Base-by-base conservation (phyloP, 2,329 filamentous ascomycete genomes). In the Trichoderma breve region DNA sequence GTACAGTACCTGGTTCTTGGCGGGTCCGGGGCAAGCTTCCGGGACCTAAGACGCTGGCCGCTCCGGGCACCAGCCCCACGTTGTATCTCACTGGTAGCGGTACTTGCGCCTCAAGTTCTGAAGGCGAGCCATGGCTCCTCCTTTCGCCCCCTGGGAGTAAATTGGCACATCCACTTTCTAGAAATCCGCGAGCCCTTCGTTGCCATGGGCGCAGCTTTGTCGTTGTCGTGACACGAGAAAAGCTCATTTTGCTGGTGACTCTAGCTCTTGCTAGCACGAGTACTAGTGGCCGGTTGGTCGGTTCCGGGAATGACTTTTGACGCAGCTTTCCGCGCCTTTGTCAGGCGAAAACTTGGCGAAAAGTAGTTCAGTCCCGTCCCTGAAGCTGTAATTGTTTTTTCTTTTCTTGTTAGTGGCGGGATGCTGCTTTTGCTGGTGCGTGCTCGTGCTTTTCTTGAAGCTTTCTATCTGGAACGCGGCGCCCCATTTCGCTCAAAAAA, bases 11-110 rank as follows among this genome's bases (percentile, higher is more conserved):
- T 61, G 62, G 63, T 26, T 58, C 43, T 24, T 4, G 47, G 73
- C 64, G 73, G 73, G 71, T 51, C 73, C 72, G 69, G 71, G 73
- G 73, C 47, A 71, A 47, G 69, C 73, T 74, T 73, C 73, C 73
- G 72, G 64, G 47, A 57, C 53, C 61, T 28, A 63, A 30, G 55
- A 34, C 28, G 55, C 28, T 53, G 30, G 66, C 57, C 62, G 67
- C 32, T 62, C 28, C 51, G 53, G 61, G 39, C 39, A 62, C 21
- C 24, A 39, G 73, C 64, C 68, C 71, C 73, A 74, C 71, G 72
- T 72, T 64, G 71, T 36, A 36, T 51, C 51, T 69, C 15, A 58
- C 68, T 60, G 28, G 18, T 32, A 60, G 28, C 18, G 28, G 55
- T 58, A 21, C 53, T 57, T 18, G 28, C 30, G 9, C 34, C 55